phyloP scores from a whole-genome alignment of 768 basidiomycete species.

The Mycena leptocephala region DNA sequence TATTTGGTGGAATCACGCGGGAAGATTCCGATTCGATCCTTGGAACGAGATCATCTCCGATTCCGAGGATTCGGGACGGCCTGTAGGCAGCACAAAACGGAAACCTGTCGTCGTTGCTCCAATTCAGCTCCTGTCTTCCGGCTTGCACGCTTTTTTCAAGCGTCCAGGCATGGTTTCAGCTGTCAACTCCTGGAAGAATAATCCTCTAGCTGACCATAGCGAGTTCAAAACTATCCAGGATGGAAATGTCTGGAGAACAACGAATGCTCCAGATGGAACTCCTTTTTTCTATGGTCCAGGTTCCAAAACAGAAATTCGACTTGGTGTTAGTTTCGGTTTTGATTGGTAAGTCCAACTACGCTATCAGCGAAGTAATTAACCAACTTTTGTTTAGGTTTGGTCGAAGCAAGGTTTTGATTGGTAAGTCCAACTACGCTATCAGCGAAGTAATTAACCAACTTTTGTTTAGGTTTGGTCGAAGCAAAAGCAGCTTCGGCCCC shows the following conservation, averaged over 20 bases:
- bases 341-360: conserved; percentile 36
- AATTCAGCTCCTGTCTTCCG: too few species aligned
- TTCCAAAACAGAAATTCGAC: conserved; percentile 29
- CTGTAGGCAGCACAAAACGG: too few species aligned
- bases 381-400: background rate
- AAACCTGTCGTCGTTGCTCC: too few species aligned
- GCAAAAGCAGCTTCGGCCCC: background rate
- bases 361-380: background rate
- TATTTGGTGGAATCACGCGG: too few species aligned
- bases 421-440: conserved; percentile 23
- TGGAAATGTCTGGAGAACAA: background rate
- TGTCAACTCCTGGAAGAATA: background rate
- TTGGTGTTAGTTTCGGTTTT: conserved; percentile 36
- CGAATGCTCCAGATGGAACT: conserved; percentile 19
- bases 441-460: background rate
- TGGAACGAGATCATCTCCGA: too few species aligned
- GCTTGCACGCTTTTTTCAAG: too few species aligned
- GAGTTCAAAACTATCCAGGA: background rate
- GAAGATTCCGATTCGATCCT: too few species aligned
- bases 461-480: background rate
- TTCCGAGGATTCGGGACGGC: too few species aligned
- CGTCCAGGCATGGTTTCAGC: too few species aligned
- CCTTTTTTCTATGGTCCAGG: conserved; percentile 24
- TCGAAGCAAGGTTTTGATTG: conserved; percentile 11
- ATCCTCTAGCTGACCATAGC: background rate